Conservation (phyloP, 2,329 filamentous ascomycete genomes). For the Aschersonia sp. region DNA sequence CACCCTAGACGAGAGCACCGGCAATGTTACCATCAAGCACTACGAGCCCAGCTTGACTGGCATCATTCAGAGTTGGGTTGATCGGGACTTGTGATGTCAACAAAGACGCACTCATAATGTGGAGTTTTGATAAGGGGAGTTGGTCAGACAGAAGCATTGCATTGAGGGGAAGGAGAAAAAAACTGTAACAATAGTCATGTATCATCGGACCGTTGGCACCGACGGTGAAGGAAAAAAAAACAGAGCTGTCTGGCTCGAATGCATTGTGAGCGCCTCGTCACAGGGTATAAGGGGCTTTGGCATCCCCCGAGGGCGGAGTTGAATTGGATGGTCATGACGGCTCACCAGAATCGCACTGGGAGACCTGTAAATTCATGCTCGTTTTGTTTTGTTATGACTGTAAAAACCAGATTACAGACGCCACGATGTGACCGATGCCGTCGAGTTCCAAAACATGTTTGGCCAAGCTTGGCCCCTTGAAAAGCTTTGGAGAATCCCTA, state of each 20-base stretch:
- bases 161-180: no score
- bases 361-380: neutral
- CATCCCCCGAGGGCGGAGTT: no score
- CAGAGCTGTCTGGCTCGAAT: no score
- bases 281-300: no score
- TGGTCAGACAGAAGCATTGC: no score
- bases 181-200: no score
- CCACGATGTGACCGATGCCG: conserved; percentile 51
- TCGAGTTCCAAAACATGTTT: conserved; percentile 51
- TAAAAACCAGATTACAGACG: conserved; percentile 54
- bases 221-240: no score
- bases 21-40: conserved; percentile 64
- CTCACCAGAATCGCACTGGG: neutral
- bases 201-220: no score
- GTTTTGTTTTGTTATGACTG: conserved; percentile 35
- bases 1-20: conserved; percentile 49
- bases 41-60: conserved; percentile 72
- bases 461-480: conserved; percentile 39
- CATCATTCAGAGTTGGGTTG: conserved; percentile 70
- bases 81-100: conserved; percentile 32
- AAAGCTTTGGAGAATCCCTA: conserved; percentile 22
- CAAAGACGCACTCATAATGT: neutral
- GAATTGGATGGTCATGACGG: no score
- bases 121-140: neutral
- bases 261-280: no score